Conservation (phyloP, 352 stramenopile species). For the Pythium brassicae region DNA sequence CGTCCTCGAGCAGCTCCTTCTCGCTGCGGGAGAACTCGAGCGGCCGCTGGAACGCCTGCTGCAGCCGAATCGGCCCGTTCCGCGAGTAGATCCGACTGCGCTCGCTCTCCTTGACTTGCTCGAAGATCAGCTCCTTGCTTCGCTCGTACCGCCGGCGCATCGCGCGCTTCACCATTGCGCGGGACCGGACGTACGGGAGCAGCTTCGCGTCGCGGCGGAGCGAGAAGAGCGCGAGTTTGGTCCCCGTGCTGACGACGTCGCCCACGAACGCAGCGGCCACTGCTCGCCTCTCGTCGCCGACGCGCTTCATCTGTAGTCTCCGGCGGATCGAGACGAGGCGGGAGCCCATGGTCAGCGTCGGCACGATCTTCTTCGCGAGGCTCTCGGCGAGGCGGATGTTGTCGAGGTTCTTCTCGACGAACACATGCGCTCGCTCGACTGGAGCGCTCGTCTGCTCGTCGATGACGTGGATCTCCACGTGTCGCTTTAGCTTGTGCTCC, state of each 20-base stretch:
- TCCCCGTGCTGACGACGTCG: conserved; percentile 28
- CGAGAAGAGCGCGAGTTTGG: conserved; percentile 25
- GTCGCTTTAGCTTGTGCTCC: conserved; percentile 38
- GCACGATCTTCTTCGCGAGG: conserved; percentile 56
- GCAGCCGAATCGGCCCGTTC: conserved; percentile 39
- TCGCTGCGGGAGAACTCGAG: conserved; percentile 47
- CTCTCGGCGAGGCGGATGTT: conserved; percentile 32
- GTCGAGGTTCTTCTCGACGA: conserved; percentile 52
- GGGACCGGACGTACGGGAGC: conserved; percentile 35
- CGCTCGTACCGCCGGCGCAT: conserved; percentile 48
- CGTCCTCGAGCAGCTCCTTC: conserved; percentile 37
- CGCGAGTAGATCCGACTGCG: conserved; percentile 51
- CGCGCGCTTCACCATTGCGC: conserved; percentile 33
- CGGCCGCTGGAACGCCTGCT: conserved; percentile 25
- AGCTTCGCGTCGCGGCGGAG: conserved; percentile 41
- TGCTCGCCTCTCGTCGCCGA: conserved; percentile 24
- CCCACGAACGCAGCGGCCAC: conserved; percentile 25
- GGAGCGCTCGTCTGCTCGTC: conserved; percentile 46
- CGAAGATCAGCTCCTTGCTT: conserved; percentile 37
- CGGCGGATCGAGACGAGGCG: conserved; percentile 56
- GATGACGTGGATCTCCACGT: conserved; percentile 46
- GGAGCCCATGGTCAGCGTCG: conserved; percentile 61
- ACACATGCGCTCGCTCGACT: conserved; percentile 44
- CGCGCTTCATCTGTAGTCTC: conserved; percentile 46
- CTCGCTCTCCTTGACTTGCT: conserved; percentile 48